Evolutionary conservation across 306 rosid species (phyloP), one percentile per base, ranked within the genome.

Genomic region (Hippophae gyantsensis): DNA sequence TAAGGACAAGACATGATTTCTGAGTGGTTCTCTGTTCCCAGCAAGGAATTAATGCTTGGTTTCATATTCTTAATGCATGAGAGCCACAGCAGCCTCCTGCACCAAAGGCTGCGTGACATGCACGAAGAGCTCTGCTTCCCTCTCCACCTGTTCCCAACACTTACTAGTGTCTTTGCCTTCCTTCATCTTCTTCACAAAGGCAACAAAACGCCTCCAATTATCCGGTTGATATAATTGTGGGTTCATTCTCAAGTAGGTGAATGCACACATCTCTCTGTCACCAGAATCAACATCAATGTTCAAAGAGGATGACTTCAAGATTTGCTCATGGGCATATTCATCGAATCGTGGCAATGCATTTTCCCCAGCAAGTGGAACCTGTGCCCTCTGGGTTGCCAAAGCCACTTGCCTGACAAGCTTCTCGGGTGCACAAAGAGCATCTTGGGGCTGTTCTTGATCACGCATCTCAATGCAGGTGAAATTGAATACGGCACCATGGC

Each of bases 381-480:
- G 56, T 0, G 94, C 87, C 52, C 80, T 82, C 65, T 72, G 82
- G 0, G 99, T 81, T 3, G 95, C 99, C 8, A 75, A n/a, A 48
- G 82, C 89, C 18, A 93, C 99, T 67, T 93, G 99, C 66, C 67
- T 76, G 44, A 93, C 99, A 0, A 93, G 97, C 76, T 79, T 79
- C 85, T 93, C 95, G 0, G 99, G 99, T 14, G 86, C 78, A 54
- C 99, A 93, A 0, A 66, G 94, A 0, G 99, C 99, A 1, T 84
- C 87, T 9, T 84, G 96, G 2, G 95, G 95, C 79, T 93, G 99
- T 69, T 93, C 99, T 6, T 84, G 89, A 57, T 93, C 97, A 0
- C 85, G 86, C 99, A 93, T 93, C 75, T 93, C 99, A 0, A 93
- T 77, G 56, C 99, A 93, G 0, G 99, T 93, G 81, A 93, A 93